Evolutionary conservation across 257 asterid genomes (phyloP).

Genomic region (Nicotiana knightiana): DNA sequence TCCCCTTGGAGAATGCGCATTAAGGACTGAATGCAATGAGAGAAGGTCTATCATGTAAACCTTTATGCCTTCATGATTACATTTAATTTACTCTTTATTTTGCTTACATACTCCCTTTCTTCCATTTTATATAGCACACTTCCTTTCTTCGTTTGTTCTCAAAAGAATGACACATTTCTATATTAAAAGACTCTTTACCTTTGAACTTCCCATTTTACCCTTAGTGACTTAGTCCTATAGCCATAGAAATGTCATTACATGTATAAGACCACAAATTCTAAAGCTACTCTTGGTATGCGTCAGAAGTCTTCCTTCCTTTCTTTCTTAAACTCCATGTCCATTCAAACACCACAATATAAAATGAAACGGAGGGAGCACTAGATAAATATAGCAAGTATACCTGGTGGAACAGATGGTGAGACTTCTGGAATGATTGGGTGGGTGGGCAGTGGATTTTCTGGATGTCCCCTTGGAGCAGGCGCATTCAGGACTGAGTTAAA

Average conservation of each 20-base stretch:
- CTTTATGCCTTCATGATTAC: not conserved
- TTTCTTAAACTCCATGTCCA: not conserved
- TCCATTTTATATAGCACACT: not conserved
- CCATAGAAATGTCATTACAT: not conserved
- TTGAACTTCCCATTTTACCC: not conserved
- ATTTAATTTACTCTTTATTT: not conserved
- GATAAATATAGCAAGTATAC: not conserved
- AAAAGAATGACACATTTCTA: not conserved
- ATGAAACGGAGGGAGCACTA: not conserved
- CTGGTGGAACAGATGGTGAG: constrained; percentile 25
- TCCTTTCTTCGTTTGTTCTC: not conserved
- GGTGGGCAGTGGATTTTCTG: constrained; percentile 15
- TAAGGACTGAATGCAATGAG: constrained; percentile 5
- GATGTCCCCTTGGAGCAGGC: constrained; percentile 12
- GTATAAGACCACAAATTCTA: not conserved
- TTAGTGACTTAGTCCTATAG: not conserved
- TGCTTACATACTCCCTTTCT: not conserved
- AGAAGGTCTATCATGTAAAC: not conserved
- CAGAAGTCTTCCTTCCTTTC: not conserved
- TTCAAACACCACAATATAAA: not conserved
- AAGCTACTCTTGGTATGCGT: not conserved
- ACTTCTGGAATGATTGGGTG: constrained; percentile 6
- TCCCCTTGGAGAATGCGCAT: not conserved
- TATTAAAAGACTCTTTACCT: not conserved
- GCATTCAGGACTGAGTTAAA: constrained; percentile 11